phyloP scores from a whole-genome alignment of 1,284 basidiomycete genomes.

The Baeospora myosura region DNA sequence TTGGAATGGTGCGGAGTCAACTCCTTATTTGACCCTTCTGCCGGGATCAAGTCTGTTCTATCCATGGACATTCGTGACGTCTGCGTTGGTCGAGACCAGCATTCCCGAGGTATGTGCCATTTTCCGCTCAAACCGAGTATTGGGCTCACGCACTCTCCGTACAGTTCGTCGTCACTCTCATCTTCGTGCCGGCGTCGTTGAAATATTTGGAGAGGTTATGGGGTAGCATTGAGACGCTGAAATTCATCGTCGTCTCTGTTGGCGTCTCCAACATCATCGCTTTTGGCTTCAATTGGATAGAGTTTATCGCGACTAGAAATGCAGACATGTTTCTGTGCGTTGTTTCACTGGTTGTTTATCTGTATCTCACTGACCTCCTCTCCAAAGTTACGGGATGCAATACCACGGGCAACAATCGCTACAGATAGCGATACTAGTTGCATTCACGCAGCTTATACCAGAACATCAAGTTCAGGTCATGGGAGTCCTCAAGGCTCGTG shows the following conservation, averaged over 20 bases:
- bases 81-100: conserved; percentile 81
- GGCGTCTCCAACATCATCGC: conserved; percentile 85
- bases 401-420: conserved; percentile 92
- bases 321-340: conserved; percentile 71
- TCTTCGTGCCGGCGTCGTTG: conserved; percentile 77
- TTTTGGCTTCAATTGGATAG: conserved; percentile 75
- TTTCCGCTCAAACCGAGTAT: neutral
- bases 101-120: conserved; percentile 67
- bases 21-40: conserved; percentile 77
- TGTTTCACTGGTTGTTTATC: conserved; percentile 4
- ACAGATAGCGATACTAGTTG: conserved; percentile 87
- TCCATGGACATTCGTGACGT: conserved; percentile 90
- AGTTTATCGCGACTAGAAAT: conserved; percentile 62
- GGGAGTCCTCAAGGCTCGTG: conserved; percentile 77
- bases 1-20: conserved; percentile 43
- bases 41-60: conserved; percentile 81
- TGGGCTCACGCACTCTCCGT: conserved; percentile 6
- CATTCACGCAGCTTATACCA: conserved; percentile 95
- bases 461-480: conserved; percentile 95
- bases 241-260: conserved; percentile 78
- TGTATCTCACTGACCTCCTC: conserved; percentile 7
- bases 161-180: conserved; percentile 72
- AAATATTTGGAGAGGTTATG: conserved; percentile 91
- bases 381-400: conserved; percentile 58
- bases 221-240: conserved; percentile 81